Evolutionary conservation across 1,284 basidiomycete genomes (phyloP), one percentile per base, ranked within the genome.

Genomic region (Cutaneotrichosporon sp.): DNA sequence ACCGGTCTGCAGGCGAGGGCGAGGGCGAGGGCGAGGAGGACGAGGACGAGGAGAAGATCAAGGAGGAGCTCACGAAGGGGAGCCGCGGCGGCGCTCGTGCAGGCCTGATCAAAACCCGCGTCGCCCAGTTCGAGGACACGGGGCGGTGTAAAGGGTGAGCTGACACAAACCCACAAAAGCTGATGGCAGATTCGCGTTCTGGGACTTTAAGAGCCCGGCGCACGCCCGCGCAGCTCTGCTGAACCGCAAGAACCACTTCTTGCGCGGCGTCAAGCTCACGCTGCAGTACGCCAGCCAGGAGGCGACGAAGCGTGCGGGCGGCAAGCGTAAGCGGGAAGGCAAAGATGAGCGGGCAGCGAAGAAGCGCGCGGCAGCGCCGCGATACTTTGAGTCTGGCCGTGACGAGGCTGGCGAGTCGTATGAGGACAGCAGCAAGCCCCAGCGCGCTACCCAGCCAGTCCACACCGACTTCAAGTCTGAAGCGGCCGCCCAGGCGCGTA

Each of bases 51-150:
- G 73, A 70, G 48, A 54, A 52, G 21, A 64, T 69, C 13, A 69
- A 60, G 10, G 65, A 61, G 4, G 68, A 66, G 39, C 59, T 68
- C 18, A 58, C 56, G 8, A 46, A 49, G 9, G 30, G 44, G 15
- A 37, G 30, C n/a, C 46, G 60, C 58, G 65, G 68, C 12, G 69
- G 71, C 13, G 80, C 81, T 58, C 73, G 74, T 48, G 75, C 75
- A 22, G 92, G 90, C 73, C 84, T 97, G 75, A 82, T 88, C 58
- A 92, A 92, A 70, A 79, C 97, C 23, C 84, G 94, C 4, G 81
- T 98, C 80, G 92, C 90, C 2, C 92, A 91, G 15, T 98, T 98
- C 63, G 90, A 97, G 71, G 94, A 97, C 72, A 87, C 83, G 50
- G 91, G 91, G 7, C 79, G 85, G 58, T 97, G 94, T 76, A 98